Base-by-base conservation (phyloP, 306 rosid species). In the Rubus idaeus region DNA sequence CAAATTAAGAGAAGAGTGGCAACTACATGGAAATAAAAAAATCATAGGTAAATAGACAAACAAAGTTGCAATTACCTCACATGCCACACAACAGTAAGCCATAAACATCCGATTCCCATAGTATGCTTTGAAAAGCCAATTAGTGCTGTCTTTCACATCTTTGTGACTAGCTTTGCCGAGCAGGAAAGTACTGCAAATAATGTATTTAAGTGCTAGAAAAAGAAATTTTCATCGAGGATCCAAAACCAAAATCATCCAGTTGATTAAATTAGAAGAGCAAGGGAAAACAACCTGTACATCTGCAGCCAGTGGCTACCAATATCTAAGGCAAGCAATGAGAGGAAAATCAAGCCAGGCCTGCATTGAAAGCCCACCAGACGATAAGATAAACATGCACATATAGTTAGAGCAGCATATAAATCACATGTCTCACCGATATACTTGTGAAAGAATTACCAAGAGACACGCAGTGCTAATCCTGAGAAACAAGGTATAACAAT, bases 391-490 rank as follows among this genome's bases (percentile, higher is more conserved):
- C 61, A 75, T 39, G 80, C 81, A 73, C 45, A 77, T 18, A 69
- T 56, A 75, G 7, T 39, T 81, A 42, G 49, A 82, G 40, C 61
- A 77, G 75, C 57, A 71, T 60, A 60, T 46, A 67, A 75, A 68
- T 71, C 74, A 23, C 61, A 46, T 61, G 16, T 41, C 81, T 90
- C 86, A 91, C 99, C 81, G 82, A 91, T 92, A 95, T 40, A 91
- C 86, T 88, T 92, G 97, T 75, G 96, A 95, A 71, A 95, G 98
- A 80, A 95, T 82, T 41, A 91, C 98, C 77, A 95, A 91, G 52
- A 95, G 97, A 81, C 97, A 90, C 45, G 97, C 97, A 30, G 99
- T 95, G 89, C 99, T 95, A 79, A 95, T 92, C 90, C 97, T 95
- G 97, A 71, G 70, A 77, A 10, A 75, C 60, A 78, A 75, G 49